Conservation (phyloP, 2,329 filamentous ascomycete genomes). For the Macroventuria anomochaeta region DNA sequence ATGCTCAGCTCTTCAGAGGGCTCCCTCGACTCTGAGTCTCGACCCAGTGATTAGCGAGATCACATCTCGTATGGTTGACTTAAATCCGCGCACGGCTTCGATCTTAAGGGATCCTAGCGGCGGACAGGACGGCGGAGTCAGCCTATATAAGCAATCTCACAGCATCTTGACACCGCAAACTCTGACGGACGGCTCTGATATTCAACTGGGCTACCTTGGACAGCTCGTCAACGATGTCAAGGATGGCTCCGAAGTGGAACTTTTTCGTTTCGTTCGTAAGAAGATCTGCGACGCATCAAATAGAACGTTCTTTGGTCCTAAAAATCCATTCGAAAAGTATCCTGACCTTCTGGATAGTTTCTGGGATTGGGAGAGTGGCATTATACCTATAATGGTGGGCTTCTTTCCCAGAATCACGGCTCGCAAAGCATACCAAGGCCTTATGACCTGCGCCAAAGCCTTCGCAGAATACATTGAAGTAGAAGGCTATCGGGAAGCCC, state of each 20-base stretch:
- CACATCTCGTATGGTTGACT: conserved; percentile 49
- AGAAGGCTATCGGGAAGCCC: conserved; percentile 28
- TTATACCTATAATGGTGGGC: conserved; percentile 39
- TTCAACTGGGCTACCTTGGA: conserved; percentile 47
- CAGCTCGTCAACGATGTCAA: conserved; percentile 23
- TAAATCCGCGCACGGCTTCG: conserved; percentile 40
- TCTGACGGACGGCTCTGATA: conserved; percentile 46
- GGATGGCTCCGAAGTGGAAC: conserved; percentile 40
- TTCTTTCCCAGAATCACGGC: conserved; percentile 48
- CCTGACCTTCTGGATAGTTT: conserved; percentile 48
- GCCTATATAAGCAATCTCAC: too few relatives aligned
- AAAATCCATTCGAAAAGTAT: conserved; percentile 52
- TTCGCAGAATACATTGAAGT: conserved; percentile 38
- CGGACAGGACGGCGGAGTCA: too few relatives aligned
- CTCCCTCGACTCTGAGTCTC: conserved; percentile 52
- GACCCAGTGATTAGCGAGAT: conserved; percentile 52
- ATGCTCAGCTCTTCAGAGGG: conserved; percentile 50
- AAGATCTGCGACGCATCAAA: conserved; percentile 47
- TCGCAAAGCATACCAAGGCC: conserved; percentile 48
- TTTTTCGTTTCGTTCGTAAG: conserved; percentile 49
- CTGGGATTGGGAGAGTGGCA: conserved; percentile 52
- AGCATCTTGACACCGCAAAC: too few relatives aligned
- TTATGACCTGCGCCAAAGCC: conserved; percentile 39
- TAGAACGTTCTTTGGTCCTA: conserved; percentile 52
- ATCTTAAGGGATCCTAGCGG: too few relatives aligned